Percentiles rank a stretch among this genome's conserved stretches.
phyloP scores from a whole-genome alignment of 495 filamentous ascomycete species.

The Neurospora sp. region DNA sequence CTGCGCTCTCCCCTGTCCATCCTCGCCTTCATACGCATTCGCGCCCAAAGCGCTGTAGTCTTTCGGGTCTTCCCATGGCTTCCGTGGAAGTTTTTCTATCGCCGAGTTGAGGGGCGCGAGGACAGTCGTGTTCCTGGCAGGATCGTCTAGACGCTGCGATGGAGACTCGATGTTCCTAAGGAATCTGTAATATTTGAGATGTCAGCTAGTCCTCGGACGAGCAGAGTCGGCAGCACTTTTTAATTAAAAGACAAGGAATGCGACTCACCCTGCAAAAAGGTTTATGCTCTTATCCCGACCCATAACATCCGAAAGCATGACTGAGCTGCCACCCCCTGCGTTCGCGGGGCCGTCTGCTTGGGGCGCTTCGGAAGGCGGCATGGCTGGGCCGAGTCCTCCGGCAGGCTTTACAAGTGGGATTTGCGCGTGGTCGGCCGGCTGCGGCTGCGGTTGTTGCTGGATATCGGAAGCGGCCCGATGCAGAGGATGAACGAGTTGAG shows the following conservation, averaged over 20 bases:
- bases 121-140: conserved; percentile 68
- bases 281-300: conserved; percentile 72
- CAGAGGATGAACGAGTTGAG: conserved; percentile 20
- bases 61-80: conserved; percentile 86
- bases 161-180: conserved; percentile 71
- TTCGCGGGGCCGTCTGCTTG: conserved; percentile 31
- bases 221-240: not conserved
- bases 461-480: conserved; percentile 1
- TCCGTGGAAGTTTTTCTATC: conserved; percentile 68
- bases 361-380: conserved; percentile 20
- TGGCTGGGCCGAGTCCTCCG: conserved; percentile 23
- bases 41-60: conserved; percentile 67
- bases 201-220: not conserved
- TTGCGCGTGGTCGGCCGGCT: conserved; percentile 15
- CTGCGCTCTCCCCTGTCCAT: conserved; percentile 70
- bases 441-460: not conserved
- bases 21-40: conserved; percentile 70
- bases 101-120: conserved; percentile 79
- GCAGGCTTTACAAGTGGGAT: conserved; percentile 26
- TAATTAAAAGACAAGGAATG: not conserved
- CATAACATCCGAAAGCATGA: conserved; percentile 77
- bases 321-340: conserved; percentile 20
- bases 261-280: conserved; percentile 59
- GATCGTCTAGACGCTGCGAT: conserved; percentile 59
- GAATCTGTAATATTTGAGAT: conserved; percentile 29